These are phyloP conservation scores for Phytophthora sojae DNA, from an alignment of 352 stramenopile genomes.

Conservation along the genomic window DNA sequence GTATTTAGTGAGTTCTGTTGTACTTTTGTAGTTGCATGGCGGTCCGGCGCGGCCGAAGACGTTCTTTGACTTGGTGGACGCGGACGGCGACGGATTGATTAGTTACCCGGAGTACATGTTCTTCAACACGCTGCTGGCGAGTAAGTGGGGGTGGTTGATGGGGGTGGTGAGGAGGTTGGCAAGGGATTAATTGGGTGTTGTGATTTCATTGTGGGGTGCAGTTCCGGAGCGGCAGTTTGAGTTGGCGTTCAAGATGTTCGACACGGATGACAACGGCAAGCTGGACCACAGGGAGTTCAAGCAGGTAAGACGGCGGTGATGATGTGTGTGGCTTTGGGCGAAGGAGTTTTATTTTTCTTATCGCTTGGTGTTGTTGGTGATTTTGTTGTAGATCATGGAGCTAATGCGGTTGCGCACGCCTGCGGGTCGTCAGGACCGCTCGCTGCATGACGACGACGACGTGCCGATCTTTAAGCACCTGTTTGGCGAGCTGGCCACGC, in stretches of 20 bases:
- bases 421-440: conserved; percentile 81
- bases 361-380: not conserved
- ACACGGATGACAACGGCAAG: conserved; percentile 80
- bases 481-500: conserved; percentile 81
- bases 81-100: conserved; percentile 88
- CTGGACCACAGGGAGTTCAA: conserved; percentile 89
- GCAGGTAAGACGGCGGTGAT: conserved; percentile 35
- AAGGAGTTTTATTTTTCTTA: not conserved
- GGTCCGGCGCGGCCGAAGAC: conserved; percentile 65
- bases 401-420: conserved; percentile 83
- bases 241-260: conserved; percentile 92
- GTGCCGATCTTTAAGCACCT: conserved; percentile 86
- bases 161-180: too few species aligned
- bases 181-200: not conserved
- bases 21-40: conserved; percentile 52
- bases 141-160: conserved; percentile 45
- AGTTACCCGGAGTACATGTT: conserved; percentile 92
- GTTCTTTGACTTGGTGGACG: conserved; percentile 89
- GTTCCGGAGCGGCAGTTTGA: conserved; percentile 89
- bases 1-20: not conserved
- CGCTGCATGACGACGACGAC: conserved; percentile 73
- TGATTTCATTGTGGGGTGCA: conserved; percentile 24
- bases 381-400: conserved; percentile 76
- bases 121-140: conserved; percentile 87
- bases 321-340: not conserved